Base-by-base conservation (phyloP, 352 stramenopile species). In the Phytophthora citricola region DNA sequence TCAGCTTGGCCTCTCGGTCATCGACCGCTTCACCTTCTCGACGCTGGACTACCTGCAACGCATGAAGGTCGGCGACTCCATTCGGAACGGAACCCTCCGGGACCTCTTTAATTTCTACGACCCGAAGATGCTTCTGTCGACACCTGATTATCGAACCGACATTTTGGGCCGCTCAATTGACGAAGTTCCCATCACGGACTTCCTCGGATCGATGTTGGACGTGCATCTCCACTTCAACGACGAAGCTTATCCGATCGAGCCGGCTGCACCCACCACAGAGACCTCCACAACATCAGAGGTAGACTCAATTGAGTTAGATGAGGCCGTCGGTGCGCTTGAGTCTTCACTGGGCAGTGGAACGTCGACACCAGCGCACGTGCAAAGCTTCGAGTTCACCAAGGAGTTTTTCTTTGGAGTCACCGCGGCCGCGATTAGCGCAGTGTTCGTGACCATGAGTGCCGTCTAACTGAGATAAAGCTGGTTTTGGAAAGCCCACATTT, bases 21-120 rank as follows among this genome's bases (percentile, higher is more conserved):
- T 97, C 58, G 90, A 97, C 66, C 86, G 89, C 39, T 97, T 97
- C 61, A 96, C 90, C 29, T 97, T 93, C 57, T 83, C 87, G 26
- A 96, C 89, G 49, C 76, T 97, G 14, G 89, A 97, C 66, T 97
- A 93, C 62, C 55, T 97, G 60, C 87, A 96, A 45, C 84, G 72
- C 27, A 89, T 95, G 79, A 91, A 95, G 58, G 82, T 94, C 7
- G 83, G 85, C 29, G 69, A 88, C 51, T 88, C 79, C 24, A 91
- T 91, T 41, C 81, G 73, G 34, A 90, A 84, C 17, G 81, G 67
- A 6, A 92, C 76, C 0, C 59, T 95, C 17, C 67, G 70, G 3
- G 83, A 96, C 41, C 69, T 95, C 17, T 95, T 94, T 60, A 80
- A 72, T 49, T 92, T 91, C 48, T 94, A 95, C 69, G 86, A 95